phyloP scores from a whole-genome alignment of 1,284 basidiomycete genomes.

The Pseudozyma thailandica region DNA sequence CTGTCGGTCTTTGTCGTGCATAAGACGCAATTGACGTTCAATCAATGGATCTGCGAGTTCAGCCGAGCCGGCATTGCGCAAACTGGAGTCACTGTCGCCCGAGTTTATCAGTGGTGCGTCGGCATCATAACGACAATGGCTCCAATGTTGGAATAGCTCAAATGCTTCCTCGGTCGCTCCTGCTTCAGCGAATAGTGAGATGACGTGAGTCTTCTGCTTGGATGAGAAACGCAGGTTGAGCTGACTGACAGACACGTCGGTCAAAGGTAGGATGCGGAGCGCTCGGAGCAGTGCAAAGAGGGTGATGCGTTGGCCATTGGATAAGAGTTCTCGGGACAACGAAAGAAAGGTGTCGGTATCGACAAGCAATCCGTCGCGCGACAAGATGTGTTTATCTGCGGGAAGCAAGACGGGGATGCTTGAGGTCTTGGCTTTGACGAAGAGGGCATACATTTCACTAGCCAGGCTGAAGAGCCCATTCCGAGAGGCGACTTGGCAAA shows the following conservation, averaged over 20 bases:
- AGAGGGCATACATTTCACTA: slow-evolving; percentile 11
- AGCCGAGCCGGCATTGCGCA: slow-evolving; percentile 3
- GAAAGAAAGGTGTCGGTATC: slow-evolving; percentile 26
- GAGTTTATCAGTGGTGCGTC: not conserved
- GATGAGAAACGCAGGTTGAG: slow-evolving; percentile 23
- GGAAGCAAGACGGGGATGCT: not conserved
- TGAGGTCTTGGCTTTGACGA: slow-evolving; percentile 38
- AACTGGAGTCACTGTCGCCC: not conserved
- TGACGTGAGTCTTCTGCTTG: slow-evolving; percentile 8
- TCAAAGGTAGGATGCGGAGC: slow-evolving; percentile 32
- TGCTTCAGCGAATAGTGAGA: slow-evolving; percentile 18
- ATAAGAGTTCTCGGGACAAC: slow-evolving; percentile 10
- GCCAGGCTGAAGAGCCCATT: slow-evolving; percentile 1
- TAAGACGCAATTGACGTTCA: slow-evolving; percentile 32
- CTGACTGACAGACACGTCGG: slow-evolving; percentile 11
- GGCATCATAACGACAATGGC: slow-evolving; percentile 16
- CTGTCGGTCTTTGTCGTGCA: slow-evolving; percentile 20
- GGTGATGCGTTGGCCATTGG: slow-evolving; percentile 10
- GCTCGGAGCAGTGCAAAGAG: slow-evolving; percentile 17
- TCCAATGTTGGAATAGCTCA: slow-evolving; percentile 38
- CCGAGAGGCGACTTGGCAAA: slow-evolving; percentile 20
- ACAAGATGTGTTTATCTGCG: slow-evolving; percentile 12
- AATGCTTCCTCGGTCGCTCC: slow-evolving; percentile 33
- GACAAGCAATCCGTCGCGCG: slow-evolving; percentile 23
- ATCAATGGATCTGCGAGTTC: slow-evolving; percentile 22